Conservation (phyloP, 2,329 filamentous ascomycete species). For the Aspergillus transmontanensis region DNA sequence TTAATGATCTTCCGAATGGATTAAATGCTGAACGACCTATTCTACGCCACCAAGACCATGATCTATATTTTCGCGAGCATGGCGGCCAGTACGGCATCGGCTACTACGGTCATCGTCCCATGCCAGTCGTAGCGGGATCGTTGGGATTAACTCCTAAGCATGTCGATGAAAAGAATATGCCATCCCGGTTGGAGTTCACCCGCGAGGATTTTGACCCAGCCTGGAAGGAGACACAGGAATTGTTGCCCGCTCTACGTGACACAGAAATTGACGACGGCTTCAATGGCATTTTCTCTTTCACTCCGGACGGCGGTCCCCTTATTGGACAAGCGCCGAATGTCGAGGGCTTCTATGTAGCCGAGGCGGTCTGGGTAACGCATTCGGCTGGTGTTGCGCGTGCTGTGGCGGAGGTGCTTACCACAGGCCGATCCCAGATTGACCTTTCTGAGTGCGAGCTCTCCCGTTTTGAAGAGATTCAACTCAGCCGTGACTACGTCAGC, state of each 20-base stretch:
- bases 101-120: constrained; percentile 65
- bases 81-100: constrained; percentile 65
- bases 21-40: constrained; percentile 57
- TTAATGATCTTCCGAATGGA: constrained; percentile 50
- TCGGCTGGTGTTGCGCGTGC: constrained; percentile 65
- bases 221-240: constrained; percentile 58
- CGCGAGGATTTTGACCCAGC: constrained; percentile 62
- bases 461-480: constrained; percentile 64
- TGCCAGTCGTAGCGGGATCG: constrained; percentile 60
- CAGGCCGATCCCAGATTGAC: constrained; percentile 58
- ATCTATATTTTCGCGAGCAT: constrained; percentile 67
- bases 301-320: constrained; percentile 63
- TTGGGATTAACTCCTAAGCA: constrained; percentile 57
- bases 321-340: constrained; percentile 61
- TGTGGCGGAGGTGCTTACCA: constrained; percentile 60
- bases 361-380: constrained; percentile 69
- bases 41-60: constrained; percentile 63
- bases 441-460: constrained; percentile 61
- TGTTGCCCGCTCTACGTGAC: constrained; percentile 57
- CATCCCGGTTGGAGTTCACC: constrained; percentile 63
- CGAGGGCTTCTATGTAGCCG: constrained; percentile 65
- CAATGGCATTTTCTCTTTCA: constrained; percentile 69
- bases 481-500: constrained; percentile 56
- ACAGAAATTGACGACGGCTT: constrained; percentile 61
- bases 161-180: constrained; percentile 64